phyloP scores from a whole-genome alignment of 164 flowering plant genomes.

The Santalum album region DNA sequence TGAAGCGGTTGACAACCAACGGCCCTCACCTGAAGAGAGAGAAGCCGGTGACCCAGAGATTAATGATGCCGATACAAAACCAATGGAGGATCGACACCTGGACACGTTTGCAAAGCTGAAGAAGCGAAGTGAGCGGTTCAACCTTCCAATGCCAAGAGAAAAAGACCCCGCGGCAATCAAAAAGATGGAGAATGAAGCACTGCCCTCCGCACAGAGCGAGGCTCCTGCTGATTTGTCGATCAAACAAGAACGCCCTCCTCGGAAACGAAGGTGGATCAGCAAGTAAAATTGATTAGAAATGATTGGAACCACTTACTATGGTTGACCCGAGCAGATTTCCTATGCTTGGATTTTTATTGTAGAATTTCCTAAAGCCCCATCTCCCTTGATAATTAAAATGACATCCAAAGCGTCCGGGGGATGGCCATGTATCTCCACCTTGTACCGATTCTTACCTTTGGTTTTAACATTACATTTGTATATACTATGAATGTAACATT shows the following conservation, averaged over 20 bases:
- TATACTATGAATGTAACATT: constrained; percentile 30
- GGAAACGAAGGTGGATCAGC: constrained; percentile 86
- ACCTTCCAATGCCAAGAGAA: constrained; percentile 88
- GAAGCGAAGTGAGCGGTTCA: constrained; percentile 95
- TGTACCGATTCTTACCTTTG: too few relatives aligned
- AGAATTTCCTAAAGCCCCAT: constrained; percentile 1
- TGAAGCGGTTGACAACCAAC: too few relatives aligned
- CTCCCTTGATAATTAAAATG: constrained; percentile 1
- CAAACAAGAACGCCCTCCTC: constrained; percentile 85
- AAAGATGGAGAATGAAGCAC: constrained; percentile 54
- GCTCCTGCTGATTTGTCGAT: constrained; percentile 41
- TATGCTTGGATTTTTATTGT: constrained; percentile 4
- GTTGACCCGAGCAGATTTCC: constrained; percentile 1
- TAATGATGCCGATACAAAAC: constrained; percentile 31
- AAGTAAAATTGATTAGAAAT: constrained; percentile 18
- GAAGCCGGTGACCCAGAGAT: constrained; percentile 29
- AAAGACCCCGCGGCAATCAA: constrained; percentile 46
- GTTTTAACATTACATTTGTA: constrained; percentile 11
- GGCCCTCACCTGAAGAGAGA: constrained; percentile 32
- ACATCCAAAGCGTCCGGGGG: too few relatives aligned
- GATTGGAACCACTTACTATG: not conserved
- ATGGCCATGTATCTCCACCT: too few relatives aligned
- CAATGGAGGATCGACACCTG: constrained; percentile 56
- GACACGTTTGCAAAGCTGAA: constrained; percentile 90
- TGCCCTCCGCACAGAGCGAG: constrained; percentile 36